These are phyloP conservation scores for Orbilia javanica DNA, from an alignment of 2,329 filamentous ascomycete species.

Conservation along the genomic window DNA sequence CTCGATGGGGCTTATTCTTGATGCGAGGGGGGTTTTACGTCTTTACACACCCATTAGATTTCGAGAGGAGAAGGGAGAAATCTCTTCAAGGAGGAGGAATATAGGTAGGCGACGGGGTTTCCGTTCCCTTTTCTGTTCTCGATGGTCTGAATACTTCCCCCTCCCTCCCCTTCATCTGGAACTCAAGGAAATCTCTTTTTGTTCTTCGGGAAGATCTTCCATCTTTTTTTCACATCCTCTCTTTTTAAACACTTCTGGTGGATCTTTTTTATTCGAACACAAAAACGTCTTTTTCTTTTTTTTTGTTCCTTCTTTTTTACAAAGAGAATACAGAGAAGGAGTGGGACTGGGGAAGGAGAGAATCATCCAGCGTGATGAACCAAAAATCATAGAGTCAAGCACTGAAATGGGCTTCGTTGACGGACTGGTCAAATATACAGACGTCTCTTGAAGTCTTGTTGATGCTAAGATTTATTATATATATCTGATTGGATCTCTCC, in stretches of 20 bases:
- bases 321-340: not conserved
- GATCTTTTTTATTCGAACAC: slow-evolving; percentile 67
- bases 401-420: slow-evolving; percentile 72
- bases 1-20: slow-evolving; percentile 99
- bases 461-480: slow-evolving; percentile 55
- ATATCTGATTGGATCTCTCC: slow-evolving; percentile 51
- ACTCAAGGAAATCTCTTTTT: slow-evolving; percentile 70
- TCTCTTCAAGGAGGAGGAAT: not conserved
- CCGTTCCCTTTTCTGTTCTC: not conserved
- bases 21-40: slow-evolving; percentile 78
- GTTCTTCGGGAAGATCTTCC: slow-evolving; percentile 20
- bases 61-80: slow-evolving; percentile 2
- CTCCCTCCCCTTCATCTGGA: slow-evolving; percentile 70
- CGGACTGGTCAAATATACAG: slow-evolving; percentile 59
- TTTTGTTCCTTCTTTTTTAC: no score
- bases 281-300: no score
- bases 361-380: slow-evolving; percentile 80
- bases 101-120: slow-evolving; percentile 9
- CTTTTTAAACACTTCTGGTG: slow-evolving; percentile 61
- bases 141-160: slow-evolving; percentile 65
- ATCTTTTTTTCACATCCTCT: slow-evolving; percentile 65
- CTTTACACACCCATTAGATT: slow-evolving; percentile 7
- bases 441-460: slow-evolving; percentile 45
- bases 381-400: slow-evolving; percentile 95
- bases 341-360: no score